A percentile compares a stretch with the other conserved stretches of the same genome.
These are phyloP conservation scores for Paxillus ammoniavirescens DNA, from an alignment of 768 basidiomycete genomes.

Conservation along the genomic window DNA sequence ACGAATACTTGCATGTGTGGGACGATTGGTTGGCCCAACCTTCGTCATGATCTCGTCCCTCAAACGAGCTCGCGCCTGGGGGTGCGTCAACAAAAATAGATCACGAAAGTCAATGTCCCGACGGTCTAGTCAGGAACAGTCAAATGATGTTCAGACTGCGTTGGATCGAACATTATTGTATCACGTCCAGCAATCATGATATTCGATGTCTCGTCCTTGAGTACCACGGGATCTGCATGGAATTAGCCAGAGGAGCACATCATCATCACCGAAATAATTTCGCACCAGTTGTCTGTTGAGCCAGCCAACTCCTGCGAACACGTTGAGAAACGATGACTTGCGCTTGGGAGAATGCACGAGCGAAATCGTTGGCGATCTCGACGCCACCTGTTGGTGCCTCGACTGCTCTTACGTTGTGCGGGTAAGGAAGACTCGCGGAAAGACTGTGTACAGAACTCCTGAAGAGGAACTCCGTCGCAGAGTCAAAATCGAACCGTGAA, in stretches of 20 bases:
- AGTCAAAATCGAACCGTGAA: constrained; percentile 63
- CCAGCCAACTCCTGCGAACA: constrained; percentile 47
- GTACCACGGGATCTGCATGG: constrained; percentile 22
- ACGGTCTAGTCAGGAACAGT: constrained; percentile 36
- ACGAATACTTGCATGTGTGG: constrained; percentile 53
- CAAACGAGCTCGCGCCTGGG: constrained; percentile 43
- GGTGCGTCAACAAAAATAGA: constrained; percentile 52
- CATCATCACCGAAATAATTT: constrained; percentile 12
- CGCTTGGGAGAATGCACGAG: constrained; percentile 47
- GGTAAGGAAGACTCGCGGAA: constrained; percentile 50
- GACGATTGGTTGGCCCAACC: constrained; percentile 47
- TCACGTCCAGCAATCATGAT: constrained; percentile 35
- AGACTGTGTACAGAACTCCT: constrained; percentile 57
- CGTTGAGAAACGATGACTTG: constrained; percentile 44
- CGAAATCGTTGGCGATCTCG: constrained; percentile 42
- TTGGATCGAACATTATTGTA: constrained; percentile 12
- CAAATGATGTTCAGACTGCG: not conserved
- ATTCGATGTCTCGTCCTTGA: constrained; percentile 34
- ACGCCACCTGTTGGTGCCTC: constrained; percentile 24
- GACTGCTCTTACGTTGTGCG: constrained; percentile 34
- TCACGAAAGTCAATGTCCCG: constrained; percentile 32
- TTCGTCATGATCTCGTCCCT: constrained; percentile 53
- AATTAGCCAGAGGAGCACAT: constrained; percentile 4
- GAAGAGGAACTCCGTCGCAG: constrained; percentile 66
- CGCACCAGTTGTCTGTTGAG: constrained; percentile 45